Conservation (phyloP, 2,329 filamentous ascomycete genomes). For the Fusarium begoniae region DNA sequence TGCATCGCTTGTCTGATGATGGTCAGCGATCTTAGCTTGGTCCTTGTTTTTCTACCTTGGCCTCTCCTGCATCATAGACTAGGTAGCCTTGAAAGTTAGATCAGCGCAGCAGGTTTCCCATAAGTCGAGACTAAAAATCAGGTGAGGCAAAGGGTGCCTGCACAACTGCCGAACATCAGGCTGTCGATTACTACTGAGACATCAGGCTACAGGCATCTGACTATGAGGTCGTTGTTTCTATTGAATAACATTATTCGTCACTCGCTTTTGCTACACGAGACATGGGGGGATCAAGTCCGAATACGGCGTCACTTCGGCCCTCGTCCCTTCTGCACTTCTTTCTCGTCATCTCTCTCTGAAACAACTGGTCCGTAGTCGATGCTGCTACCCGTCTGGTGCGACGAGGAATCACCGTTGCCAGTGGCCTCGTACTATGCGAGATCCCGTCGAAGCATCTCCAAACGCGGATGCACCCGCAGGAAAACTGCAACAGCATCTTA, state of each 20-base stretch:
- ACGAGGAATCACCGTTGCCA: constrained; percentile 12
- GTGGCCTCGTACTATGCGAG: constrained; percentile 34
- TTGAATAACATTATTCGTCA: constrained; percentile 18
- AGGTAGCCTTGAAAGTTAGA: neutral
- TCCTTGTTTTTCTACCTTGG: neutral
- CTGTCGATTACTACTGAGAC: neutral
- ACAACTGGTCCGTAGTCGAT: constrained; percentile 22
- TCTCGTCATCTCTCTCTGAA: neutral
- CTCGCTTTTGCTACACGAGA: constrained; percentile 18
- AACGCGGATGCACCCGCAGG: constrained; percentile 31
- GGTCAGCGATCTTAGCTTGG: neutral
- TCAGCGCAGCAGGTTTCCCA: neutral
- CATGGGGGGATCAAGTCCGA: constrained; percentile 21
- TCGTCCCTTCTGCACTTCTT: neutral
- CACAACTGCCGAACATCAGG: neutral
- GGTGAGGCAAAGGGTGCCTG: neutral
- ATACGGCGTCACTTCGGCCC: constrained; percentile 37
- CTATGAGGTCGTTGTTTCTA: constrained; percentile 5
- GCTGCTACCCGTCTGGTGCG: constrained; percentile 21
- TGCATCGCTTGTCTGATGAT: neutral
- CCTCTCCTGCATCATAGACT: neutral
- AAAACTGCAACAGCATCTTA: constrained; percentile 8
- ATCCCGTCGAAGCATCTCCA: constrained; percentile 34
- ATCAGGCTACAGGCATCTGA: neutral
- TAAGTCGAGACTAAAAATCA: neutral